Evolutionary conservation across 2,329 filamentous ascomycete genomes (phyloP), one percentile per base, ranked within the genome.

Genomic region (Penicillium brasilianum): DNA sequence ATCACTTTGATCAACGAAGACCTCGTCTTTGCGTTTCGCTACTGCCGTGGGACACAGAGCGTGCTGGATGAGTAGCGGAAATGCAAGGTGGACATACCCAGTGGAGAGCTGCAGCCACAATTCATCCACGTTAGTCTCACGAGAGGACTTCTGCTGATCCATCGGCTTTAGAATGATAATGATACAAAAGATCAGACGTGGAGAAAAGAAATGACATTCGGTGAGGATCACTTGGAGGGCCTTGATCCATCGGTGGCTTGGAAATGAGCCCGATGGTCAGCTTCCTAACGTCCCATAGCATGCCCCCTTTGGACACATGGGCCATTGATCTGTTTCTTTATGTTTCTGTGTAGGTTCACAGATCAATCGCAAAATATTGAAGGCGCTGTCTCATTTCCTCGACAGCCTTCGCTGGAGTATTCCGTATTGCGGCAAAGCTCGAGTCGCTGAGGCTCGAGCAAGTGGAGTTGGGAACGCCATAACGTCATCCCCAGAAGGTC

Each of bases 401-500:
- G 44, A 48, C 44, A 30, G 16, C 25, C 25, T n/a, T 30, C 22
- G 16, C 22, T 28, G 22, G 14, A n/a, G 13, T 48, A 9, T 16
- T 48, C 44, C 22, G 14, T 5, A 30, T 48, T 30, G 25, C 44
- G 25, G 44, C 44, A n/a, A 48, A 28, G 28, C 28, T 50, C 46
- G 13, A 36, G 32, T 2, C 37, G 28, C 43, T 68, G 66, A 68
- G 66, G 63, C 67, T 68, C 61, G 44, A 43, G 20, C 52, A 16
- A 28, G 60, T 62, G 60, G 60, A 65, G 43, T 50, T n/a, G 10
- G 46, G 46, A 32, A 43, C 60, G 43, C 61, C 50, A 66, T 62
- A 41, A 52, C 67, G 66, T 69, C 67, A 68, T 68, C 2, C 34
- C 58, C 39, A 13, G 46, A 49, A 6, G 37, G 48, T 59, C 56